Conservation (phyloP, 169 alveolate species). For the Plasmodium reichenowi region DNA sequence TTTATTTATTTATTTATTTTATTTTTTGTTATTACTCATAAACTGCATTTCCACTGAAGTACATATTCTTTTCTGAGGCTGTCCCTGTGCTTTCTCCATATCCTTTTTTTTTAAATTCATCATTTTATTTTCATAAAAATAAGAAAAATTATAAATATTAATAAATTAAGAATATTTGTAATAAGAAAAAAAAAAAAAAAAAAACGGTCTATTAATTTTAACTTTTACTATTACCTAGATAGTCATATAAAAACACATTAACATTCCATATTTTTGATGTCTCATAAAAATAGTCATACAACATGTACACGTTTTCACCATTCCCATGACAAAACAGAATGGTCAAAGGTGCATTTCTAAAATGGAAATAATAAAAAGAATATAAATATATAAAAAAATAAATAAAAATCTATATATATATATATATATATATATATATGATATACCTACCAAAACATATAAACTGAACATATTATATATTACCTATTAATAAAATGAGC, state of each 20-base stretch:
- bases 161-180: constrained; percentile 8
- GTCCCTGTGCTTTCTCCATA: constrained; percentile 74
- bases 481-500: constrained; percentile 74
- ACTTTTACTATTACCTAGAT: constrained; percentile 52
- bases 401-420: constrained; percentile 4
- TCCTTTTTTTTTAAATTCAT: constrained; percentile 49
- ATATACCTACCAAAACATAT: not conserved
- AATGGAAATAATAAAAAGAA: not conserved
- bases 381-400: constrained; percentile 3
- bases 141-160: constrained; percentile 2
- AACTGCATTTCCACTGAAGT: constrained; percentile 61
- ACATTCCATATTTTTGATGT: constrained; percentile 70
- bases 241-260: constrained; percentile 60
- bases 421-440: constrained; percentile 8
- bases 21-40: constrained; percentile 21
- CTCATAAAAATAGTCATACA: constrained; percentile 69
- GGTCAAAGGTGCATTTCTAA: constrained; percentile 63
- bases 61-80: constrained; percentile 63
- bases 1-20: too few relatives aligned
- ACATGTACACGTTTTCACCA: constrained; percentile 73
- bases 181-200: constrained; percentile 11
- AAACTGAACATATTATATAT: not conserved
- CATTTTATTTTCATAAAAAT: constrained; percentile 7
- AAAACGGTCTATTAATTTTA: not conserved
- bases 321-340: constrained; percentile 72